Percentiles rank a stretch among this genome's conserved stretches.
Conservation (phyloP, 495 filamentous ascomycete genomes). For the Neurospora sublineolata region DNA sequence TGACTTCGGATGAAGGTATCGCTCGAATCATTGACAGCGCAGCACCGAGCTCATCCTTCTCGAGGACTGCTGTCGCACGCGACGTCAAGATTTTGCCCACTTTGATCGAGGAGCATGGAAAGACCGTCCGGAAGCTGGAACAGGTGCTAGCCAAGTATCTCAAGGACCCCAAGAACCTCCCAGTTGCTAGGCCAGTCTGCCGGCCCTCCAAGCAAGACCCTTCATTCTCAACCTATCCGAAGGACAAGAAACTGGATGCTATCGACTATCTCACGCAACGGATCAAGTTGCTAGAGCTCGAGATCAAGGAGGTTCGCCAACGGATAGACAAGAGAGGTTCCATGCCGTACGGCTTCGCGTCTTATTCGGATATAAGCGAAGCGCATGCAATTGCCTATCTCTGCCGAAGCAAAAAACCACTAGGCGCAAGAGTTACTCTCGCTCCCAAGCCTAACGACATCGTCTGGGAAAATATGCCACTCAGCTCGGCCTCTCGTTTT, state of each 20-base stretch:
- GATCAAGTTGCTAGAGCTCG: slow-evolving; percentile 68
- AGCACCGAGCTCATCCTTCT: slow-evolving; percentile 62
- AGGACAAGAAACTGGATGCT: slow-evolving; percentile 72
- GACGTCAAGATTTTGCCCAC: slow-evolving; percentile 81
- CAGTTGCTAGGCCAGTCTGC: slow-evolving; percentile 66
- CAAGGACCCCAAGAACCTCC: slow-evolving; percentile 72
- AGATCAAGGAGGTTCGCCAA: slow-evolving; percentile 71
- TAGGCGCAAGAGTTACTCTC: slow-evolving; percentile 64
- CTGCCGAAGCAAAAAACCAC: slow-evolving; percentile 64
- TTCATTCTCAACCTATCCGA: slow-evolving; percentile 42
- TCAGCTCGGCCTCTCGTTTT: slow-evolving; percentile 51
- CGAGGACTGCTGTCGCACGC: slow-evolving; percentile 71
- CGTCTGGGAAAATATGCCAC: slow-evolving; percentile 86
- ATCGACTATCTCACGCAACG: slow-evolving; percentile 86
- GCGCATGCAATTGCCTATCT: slow-evolving; percentile 82
- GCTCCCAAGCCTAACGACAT: slow-evolving; percentile 84
- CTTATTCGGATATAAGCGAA: slow-evolving; percentile 75
- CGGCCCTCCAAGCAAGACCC: slow-evolving; percentile 62
- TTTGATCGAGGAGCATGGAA: slow-evolving; percentile 73
- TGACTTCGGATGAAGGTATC: slow-evolving; percentile 75
- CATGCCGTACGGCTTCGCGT: slow-evolving; percentile 88
- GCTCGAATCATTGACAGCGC: slow-evolving; percentile 64
- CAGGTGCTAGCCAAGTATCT: slow-evolving; percentile 78
- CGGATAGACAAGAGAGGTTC: slow-evolving; percentile 76
- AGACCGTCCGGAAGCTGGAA: slow-evolving; percentile 72